Conservation (phyloP, 1,284 basidiomycete genomes). For the Ganoderma sp. region DNA sequence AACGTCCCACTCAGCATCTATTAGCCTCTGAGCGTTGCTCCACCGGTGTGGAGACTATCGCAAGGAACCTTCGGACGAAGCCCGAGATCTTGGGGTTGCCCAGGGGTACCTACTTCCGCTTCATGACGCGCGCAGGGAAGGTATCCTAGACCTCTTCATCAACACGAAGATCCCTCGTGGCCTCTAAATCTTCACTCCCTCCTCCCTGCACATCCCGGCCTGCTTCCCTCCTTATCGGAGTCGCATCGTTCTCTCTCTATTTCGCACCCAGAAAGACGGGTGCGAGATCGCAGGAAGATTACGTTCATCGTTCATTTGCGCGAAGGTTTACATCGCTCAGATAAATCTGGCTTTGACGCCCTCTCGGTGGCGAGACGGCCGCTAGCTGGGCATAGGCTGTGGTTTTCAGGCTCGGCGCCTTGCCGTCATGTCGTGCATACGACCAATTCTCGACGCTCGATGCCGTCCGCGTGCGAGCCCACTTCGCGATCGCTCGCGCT, state of each 20-base stretch:
- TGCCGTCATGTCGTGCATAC: too few relatives aligned
- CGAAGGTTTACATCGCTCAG: background rate
- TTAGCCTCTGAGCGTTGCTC: constrained; percentile 9
- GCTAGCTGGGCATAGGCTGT: too few relatives aligned
- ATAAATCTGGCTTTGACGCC: background rate
- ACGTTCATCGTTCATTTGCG: constrained; percentile 7
- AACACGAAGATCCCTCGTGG: background rate
- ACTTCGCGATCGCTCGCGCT: background rate
- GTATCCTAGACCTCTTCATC: background rate
- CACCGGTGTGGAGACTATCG: constrained; percentile 24
- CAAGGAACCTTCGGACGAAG: constrained; percentile 1
- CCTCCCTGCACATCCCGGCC: background rate
- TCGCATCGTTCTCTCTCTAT: constrained; percentile 9
- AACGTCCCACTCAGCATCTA: constrained; percentile 6
- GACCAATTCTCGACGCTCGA: too few relatives aligned
- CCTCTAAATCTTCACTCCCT: background rate
- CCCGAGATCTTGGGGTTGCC: background rate
- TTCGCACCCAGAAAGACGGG: background rate
- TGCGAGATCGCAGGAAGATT: constrained; percentile 25
- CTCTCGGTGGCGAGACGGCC: background rate
- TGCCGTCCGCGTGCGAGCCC: background rate
- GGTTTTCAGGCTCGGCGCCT: too few relatives aligned
- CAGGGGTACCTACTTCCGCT: constrained; percentile 1
- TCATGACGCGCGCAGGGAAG: background rate
- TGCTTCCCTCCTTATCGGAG: constrained; percentile 18